Conservation (phyloP, 768 basidiomycete species). For the Suillus clintonianus region DNA sequence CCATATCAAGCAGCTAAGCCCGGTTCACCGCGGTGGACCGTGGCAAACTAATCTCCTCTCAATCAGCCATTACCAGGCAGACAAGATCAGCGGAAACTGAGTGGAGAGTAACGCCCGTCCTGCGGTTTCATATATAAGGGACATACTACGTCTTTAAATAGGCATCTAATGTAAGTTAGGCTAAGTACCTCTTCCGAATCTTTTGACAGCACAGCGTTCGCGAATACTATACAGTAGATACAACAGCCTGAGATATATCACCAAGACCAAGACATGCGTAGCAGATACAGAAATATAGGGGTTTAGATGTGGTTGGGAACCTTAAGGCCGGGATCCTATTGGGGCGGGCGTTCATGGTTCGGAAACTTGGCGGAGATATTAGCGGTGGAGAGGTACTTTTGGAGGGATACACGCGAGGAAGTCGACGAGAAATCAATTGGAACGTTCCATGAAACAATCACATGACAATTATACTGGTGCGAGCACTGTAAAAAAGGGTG, state of each 20-base stretch:
- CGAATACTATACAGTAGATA: background rate
- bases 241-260: constrained; percentile 1
- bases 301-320: background rate
- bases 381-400: background rate
- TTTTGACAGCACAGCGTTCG: background rate
- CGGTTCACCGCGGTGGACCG: background rate
- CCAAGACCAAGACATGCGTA: background rate
- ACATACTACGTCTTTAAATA: background rate
- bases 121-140: background rate
- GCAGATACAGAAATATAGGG: background rate
- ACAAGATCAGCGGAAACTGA: background rate
- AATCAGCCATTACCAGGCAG: background rate
- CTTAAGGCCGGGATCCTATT: background rate
- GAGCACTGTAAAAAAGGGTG: constrained; percentile 32
- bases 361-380: background rate
- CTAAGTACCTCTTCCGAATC: background rate
- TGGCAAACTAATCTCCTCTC: background rate
- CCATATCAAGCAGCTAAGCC: background rate
- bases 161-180: background rate
- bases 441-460: constrained; percentile 4
- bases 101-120: background rate
- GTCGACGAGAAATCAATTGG: background rate
- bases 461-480: constrained; percentile 23
- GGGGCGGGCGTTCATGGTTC: background rate
- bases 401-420: background rate